A percentile compares a stretch with the other conserved stretches of the same genome.
Evolutionary conservation across 371 early-diverging fungal genomes (phyloP).

Genomic region (Polyrhizophydium stewartii): DNA sequence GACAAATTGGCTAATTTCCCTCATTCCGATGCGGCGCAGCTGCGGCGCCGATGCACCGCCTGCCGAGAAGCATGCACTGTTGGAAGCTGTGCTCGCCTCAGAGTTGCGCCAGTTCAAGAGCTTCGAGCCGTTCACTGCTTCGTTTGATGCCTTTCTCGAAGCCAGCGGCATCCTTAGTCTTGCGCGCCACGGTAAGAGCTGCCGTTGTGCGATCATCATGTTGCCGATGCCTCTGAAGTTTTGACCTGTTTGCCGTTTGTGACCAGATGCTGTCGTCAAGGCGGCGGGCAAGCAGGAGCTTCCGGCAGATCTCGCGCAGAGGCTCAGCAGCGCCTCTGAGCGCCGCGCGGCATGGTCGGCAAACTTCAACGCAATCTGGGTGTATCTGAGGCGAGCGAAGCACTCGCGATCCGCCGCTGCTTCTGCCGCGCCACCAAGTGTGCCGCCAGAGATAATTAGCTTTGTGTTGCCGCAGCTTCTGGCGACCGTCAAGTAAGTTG

Average conservation of each 20-base stretch:
- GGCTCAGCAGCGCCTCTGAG: background rate
- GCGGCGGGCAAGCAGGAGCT: no score
- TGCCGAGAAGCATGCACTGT: background rate
- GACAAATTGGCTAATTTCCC: background rate
- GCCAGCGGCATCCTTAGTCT: background rate
- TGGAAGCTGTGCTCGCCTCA: background rate
- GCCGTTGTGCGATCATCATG: no score
- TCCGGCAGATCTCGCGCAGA: background rate
- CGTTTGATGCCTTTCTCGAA: background rate
- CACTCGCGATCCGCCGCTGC: background rate
- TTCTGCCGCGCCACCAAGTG: no score
- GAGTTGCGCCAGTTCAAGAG: background rate
- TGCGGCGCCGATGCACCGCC: background rate
- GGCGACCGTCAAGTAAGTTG: constrained; percentile 2
- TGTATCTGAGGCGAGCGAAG: background rate
- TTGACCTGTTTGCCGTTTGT: no score
- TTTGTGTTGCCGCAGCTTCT: constrained; percentile 9
- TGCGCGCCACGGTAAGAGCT: background rate
- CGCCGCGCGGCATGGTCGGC: background rate
- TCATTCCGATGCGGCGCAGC: background rate
- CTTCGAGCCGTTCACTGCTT: background rate
- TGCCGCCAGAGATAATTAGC: no score
- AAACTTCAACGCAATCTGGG: background rate
- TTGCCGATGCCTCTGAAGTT: no score
- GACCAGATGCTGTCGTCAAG: no score